Evolutionary conservation across 1,284 basidiomycete species (phyloP).

Genomic region (Vanrija sp.): DNA sequence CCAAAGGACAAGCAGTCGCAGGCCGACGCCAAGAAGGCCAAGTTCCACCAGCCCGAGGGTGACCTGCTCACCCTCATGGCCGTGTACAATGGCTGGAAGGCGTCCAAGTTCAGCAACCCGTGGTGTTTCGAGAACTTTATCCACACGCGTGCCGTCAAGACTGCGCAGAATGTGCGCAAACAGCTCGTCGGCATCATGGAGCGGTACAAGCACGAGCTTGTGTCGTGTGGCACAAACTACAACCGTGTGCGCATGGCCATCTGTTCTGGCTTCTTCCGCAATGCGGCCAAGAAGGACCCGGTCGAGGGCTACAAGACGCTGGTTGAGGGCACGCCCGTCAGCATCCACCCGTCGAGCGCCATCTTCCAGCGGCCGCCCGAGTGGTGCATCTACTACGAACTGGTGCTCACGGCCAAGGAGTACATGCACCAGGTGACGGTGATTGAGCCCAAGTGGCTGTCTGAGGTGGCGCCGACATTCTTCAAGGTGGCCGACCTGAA

Average conservation of each 20-base stretch:
- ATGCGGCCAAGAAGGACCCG: conserved; percentile 81
- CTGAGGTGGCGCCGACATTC: conserved; percentile 91
- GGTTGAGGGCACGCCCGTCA: conserved; percentile 94
- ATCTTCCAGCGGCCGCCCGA: conserved; percentile 89
- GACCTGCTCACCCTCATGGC: conserved; percentile 92
- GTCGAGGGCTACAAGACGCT: conserved; percentile 88
- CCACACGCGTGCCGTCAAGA: conserved; percentile 90
- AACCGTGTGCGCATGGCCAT: conserved; percentile 92
- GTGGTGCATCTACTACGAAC: conserved; percentile 72
- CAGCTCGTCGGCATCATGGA: conserved; percentile 98
- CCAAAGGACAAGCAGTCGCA: conserved; percentile 99
- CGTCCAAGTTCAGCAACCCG: conserved; percentile 87
- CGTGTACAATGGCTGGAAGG: conserved; percentile 98
- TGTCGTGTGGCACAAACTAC: conserved; percentile 73
- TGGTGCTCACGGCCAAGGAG: conserved; percentile 72
- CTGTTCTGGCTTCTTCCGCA: conserved; percentile 92
- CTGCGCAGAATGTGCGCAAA: conserved; percentile 97
- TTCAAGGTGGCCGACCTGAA: conserved; percentile 95
- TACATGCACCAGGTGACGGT: conserved; percentile 94
- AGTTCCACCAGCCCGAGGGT: conserved; percentile 72
- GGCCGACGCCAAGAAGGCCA: conserved; percentile 58
- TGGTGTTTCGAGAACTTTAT: conserved; percentile 99
- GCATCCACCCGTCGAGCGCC: conserved; percentile 95
- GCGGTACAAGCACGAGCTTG: conserved; percentile 92
- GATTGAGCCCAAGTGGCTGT: conserved; percentile 97